Evolutionary conservation across 805 yeast genomes (phyloP).

Genomic region (Ascoidea tarda): DNA sequence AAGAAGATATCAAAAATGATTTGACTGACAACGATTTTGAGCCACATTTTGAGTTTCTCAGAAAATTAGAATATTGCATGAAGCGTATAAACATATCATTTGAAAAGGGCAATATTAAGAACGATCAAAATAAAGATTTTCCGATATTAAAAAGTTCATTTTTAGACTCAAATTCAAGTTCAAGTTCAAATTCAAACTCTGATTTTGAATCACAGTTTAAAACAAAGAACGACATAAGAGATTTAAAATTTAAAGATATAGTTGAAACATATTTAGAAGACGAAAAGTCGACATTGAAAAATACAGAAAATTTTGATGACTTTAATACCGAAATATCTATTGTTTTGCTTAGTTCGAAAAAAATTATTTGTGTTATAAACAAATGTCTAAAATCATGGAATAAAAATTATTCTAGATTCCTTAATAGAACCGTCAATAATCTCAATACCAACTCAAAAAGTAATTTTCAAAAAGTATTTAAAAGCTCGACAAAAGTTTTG

Average conservation of each 20-base stretch:
- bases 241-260: too few relatives aligned
- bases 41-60: slow-evolving; percentile 11
- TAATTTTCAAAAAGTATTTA: too few relatives aligned
- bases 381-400: background rate
- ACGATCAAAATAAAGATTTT: background rate
- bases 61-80: slow-evolving; percentile 9
- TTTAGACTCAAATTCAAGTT: background rate
- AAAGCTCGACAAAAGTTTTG: too few relatives aligned
- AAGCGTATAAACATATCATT: too few relatives aligned
- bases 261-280: background rate
- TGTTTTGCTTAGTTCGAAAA: background rate
- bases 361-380: background rate
- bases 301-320: background rate
- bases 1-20: background rate
- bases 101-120: background rate
- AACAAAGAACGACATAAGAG: background rate
- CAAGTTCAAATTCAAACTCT: background rate
- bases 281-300: background rate
- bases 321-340: too few relatives aligned
- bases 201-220: background rate
- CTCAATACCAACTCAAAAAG: background rate
- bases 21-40: background rate
- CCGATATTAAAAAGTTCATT: too few relatives aligned
- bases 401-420: background rate
- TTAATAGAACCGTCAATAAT: background rate